A percentile compares a stretch with the other conserved stretches of the same genome.
Evolutionary conservation across 441 rosid genomes (phyloP).

Genomic region (Populus hybrid): DNA sequence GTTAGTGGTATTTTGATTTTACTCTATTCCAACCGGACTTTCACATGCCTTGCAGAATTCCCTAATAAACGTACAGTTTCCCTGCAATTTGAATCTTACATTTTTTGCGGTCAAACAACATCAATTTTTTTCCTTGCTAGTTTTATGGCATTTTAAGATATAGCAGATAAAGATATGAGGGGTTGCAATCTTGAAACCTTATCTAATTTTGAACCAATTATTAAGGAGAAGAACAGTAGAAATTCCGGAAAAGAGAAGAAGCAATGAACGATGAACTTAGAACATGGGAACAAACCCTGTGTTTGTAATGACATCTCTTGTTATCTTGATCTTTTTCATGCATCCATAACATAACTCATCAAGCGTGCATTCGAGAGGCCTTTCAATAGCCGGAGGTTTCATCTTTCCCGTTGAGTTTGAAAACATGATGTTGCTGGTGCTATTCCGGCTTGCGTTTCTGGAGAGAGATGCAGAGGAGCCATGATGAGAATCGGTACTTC

Average conservation of each 20-base stretch:
- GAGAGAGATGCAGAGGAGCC: slow-evolving; percentile 22
- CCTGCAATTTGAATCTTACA: not conserved
- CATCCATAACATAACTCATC: slow-evolving; percentile 84
- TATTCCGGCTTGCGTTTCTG: slow-evolving; percentile 31
- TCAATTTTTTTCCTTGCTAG: not conserved
- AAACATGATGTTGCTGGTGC: slow-evolving; percentile 55
- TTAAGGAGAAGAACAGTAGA: not conserved
- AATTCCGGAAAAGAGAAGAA: not conserved
- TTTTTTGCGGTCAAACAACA: not conserved
- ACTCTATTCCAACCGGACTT: not conserved
- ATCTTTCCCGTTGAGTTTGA: slow-evolving; percentile 59
- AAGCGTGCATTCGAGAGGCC: slow-evolving; percentile 65
- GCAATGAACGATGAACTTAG: not conserved
- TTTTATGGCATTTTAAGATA: not conserved
- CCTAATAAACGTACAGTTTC: not conserved
- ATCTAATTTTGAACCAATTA: not conserved
- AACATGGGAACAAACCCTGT: slow-evolving; percentile 47
- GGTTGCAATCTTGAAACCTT: not conserved
- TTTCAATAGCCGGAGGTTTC: slow-evolving; percentile 59
- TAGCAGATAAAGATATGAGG: not conserved
- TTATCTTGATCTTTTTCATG: slow-evolving; percentile 67
- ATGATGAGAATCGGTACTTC: slow-evolving; percentile 25
- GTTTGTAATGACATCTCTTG: slow-evolving; percentile 57
- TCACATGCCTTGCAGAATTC: not conserved
- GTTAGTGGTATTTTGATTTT: not conserved